Conservation (phyloP, 331 rosid species). For the Acacia pycnantha region DNA sequence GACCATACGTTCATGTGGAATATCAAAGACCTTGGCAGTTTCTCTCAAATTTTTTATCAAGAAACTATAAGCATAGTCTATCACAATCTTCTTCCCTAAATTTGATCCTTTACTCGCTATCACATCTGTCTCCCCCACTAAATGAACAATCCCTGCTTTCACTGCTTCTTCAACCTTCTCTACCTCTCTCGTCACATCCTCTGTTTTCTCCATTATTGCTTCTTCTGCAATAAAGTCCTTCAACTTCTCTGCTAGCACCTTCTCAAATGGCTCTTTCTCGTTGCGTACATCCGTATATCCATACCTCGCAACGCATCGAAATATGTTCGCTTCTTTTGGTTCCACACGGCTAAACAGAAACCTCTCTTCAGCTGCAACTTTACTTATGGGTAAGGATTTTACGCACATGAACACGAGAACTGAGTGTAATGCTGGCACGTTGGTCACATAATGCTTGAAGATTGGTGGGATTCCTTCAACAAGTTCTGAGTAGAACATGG, state of each 20-base stretch:
- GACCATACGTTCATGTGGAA: constrained; percentile 1
- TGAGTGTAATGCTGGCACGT: constrained; percentile 53
- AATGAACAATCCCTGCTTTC: not conserved
- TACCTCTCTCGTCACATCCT: not conserved
- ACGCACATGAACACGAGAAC: constrained; percentile 47
- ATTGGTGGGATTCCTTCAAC: constrained; percentile 43
- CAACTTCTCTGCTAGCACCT: constrained; percentile 32
- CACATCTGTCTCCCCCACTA: not conserved
- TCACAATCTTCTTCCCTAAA: not conserved
- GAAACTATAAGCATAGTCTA: not conserved
- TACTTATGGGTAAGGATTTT: constrained; percentile 48
- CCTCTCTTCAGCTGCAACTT: constrained; percentile 42
- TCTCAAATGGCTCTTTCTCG: constrained; percentile 45
- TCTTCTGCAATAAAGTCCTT: constrained; percentile 35
- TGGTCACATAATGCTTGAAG: constrained; percentile 25
- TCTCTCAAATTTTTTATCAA: not conserved
- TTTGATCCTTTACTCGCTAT: not conserved
- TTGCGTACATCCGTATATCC: constrained; percentile 47
- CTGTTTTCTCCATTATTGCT: not conserved
- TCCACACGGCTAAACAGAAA: constrained; percentile 42
- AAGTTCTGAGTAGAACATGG: constrained; percentile 60
- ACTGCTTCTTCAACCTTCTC: not conserved
- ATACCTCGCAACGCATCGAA: constrained; percentile 28
- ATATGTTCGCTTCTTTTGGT: constrained; percentile 33
- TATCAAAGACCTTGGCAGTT: not conserved